phyloP scores from a whole-genome alignment of 257 asterid species.

The Solanum lycopersicoides region DNA sequence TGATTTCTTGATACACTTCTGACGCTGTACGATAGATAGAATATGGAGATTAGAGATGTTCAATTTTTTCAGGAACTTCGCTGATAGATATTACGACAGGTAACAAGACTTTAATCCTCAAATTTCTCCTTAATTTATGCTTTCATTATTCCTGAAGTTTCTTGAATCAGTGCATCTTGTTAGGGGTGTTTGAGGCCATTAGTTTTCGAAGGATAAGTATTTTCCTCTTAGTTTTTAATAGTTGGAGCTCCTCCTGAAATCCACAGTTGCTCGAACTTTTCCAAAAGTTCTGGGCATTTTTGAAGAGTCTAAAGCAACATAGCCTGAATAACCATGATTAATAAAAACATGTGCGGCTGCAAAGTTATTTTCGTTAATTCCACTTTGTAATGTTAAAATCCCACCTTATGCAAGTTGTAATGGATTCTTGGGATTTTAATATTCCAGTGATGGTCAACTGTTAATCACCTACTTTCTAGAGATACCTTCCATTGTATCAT shows the following conservation, averaged over 20 bases:
- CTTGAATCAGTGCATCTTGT: neutral
- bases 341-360: neutral
- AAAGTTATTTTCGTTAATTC: neutral
- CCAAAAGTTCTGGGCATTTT: neutral
- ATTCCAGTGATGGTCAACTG: neutral
- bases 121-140: neutral
- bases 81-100: neutral
- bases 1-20: neutral
- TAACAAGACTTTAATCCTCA: neutral
- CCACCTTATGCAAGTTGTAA: neutral
- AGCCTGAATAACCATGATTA: neutral
- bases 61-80: neutral
- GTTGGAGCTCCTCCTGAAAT: neutral
- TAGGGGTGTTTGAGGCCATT: neutral
- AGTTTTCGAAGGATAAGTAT: neutral
- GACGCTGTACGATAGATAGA: neutral
- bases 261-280: neutral
- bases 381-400: neutral
- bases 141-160: neutral
- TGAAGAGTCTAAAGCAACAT: neutral
- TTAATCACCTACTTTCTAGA: conserved; percentile 4
- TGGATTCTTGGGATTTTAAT: neutral
- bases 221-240: neutral
- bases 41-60: neutral
- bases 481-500: conserved; percentile 3